Evolutionary conservation across 2,329 filamentous ascomycete species (phyloP), one percentile per base, ranked within the genome.

Genomic region (Pseudomassariella vexata): DNA sequence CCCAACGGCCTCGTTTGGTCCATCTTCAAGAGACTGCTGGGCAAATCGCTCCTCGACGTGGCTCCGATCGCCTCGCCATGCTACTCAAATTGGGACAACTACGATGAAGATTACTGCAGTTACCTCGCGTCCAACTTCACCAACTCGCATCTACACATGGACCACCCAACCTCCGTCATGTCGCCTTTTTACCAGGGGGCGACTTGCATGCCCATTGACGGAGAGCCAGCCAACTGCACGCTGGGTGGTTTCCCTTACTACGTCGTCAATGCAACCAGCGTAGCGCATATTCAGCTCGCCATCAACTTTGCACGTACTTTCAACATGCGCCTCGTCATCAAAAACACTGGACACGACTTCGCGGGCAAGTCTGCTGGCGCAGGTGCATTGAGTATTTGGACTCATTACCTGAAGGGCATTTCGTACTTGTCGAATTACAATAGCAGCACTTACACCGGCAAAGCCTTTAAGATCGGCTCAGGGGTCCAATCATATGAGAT

Each of bases 361-460:
- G 24, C 14, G 16, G 29, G 30, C 12, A 31, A 15, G n/a, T 31
- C 19, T 5, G 17, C 29, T 22, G 29, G 29, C 14, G 29, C 29
- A 5, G 14, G 14, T 17, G 14, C 29, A 5, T n/a, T 31, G 2
- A 22, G 19, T 12, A 31, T 31, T 14, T 31, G 29, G 29, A 31
- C 29, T 15, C 19, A 20, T n/a, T 14, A 31, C 14, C 14, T 31
- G 9, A 24, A 22, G 10, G 14, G 14, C 5, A 12, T 31, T 10
- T 6, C 11, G 5, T 24, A 16, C 6, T 9, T 32, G 12, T n/a
- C n/a, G n/a, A 14, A 24, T 8, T 22, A 22, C 20, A 5, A 24
- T 12, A 15, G n/a, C 2, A 17, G 4, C 12, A 3, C 6, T 9
- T 31, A 31, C 29, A 31, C 19, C 4, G 30, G 30, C 3, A 24